Evolutionary conservation across 2,329 filamentous ascomycete genomes (phyloP), one percentile per base, ranked within the genome.

Genomic region (Gremmenia infestans): DNA sequence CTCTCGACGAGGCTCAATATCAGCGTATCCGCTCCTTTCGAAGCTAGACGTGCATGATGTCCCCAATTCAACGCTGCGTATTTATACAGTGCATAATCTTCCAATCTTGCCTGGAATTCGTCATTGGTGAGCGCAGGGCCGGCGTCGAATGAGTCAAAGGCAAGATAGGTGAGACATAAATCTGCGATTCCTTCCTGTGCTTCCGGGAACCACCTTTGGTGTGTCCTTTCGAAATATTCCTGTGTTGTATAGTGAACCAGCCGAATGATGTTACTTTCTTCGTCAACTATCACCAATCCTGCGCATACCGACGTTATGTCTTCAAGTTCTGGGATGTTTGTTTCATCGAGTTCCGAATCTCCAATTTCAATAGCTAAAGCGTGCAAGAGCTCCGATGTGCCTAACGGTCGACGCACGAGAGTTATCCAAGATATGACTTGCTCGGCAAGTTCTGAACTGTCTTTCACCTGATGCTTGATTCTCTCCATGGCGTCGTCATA

Each of bases 401-500:
- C 69, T 0, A 79, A 56, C 0, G 63, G 70, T 42, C 70, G 67
- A 46, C 63, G 70, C 0, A 74, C 68, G 39, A 56, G 74, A 0
- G 66, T 68, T 9, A 79, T 71, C 76, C 74, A 79, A 4, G 46
- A 53, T 37, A 62, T 32, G 22, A 56, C 53, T 35, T 50, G 39
- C 32, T 68, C 72, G 0, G 78, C 77, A 40, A 78, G 65, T 0
- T 69, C 54, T n/a, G 45, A 39, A 9, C 69, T 59, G 3, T 68
- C 71, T 1, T 50, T 1, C 0, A 60, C 9, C 48, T 80, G 76
- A 0, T 60, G 55, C n/a, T 72, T 50, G 28, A 81, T 78, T 19
- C 76, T 66, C 2, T 72, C 40, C 65, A 81, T 74, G 0, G 73
- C 71, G 0, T 72, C 58, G 0, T 69, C 55, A 48, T 82, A 82